Base-by-base conservation (phyloP, 1,284 basidiomycete genomes). In the Microbotryum lychnidis-dioicae region DNA sequence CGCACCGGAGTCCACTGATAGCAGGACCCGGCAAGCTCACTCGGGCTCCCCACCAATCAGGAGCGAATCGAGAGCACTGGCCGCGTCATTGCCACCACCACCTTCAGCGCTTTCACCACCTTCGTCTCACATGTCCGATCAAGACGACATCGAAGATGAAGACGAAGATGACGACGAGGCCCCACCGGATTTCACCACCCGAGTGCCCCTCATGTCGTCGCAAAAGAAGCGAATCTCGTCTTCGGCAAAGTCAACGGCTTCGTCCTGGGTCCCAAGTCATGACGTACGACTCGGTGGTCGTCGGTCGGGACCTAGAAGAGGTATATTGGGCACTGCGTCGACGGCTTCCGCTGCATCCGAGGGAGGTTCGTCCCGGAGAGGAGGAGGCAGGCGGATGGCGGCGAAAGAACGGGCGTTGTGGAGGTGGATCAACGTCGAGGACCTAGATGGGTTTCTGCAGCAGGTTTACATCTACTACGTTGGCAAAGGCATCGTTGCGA, bases 341-440 rank as follows among this genome's bases (percentile, higher is more conserved):
- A 42, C 37, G 2, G 12, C 37, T 42, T 42, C 37, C 16, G 12
- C 37, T 42, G 12, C 14, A 42, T 42, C 3, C 42, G 29, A 42
- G 29, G 8, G 44, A 42, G 12, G 37, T 16, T 42, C 37, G 37
- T 42, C 37, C 37, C 37, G 37, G 37, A 52, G 50, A 23, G 29
- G 29, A 37, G 14, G 8, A 7, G 37, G 25, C 20, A 48, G 27
- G 29, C 21, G 60, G 6, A 55, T 74, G 57, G 64, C 57, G 16
- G 64, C 67, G 18, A 58, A 62, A n/a, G 91, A 97, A 75, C 84
- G 84, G 68, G 94, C 94, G 0, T 75, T 97, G 50, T 99, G 96
- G 96, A 87, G 89, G 66, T 99, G 96, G 96, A 91, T 96, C 64
- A 99, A 98, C 73, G 90, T 97, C 9, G 90, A 91, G 72, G 94